phyloP scores from a whole-genome alignment of 257 asterid genomes.

The Solanum pimpinellifolium region DNA sequence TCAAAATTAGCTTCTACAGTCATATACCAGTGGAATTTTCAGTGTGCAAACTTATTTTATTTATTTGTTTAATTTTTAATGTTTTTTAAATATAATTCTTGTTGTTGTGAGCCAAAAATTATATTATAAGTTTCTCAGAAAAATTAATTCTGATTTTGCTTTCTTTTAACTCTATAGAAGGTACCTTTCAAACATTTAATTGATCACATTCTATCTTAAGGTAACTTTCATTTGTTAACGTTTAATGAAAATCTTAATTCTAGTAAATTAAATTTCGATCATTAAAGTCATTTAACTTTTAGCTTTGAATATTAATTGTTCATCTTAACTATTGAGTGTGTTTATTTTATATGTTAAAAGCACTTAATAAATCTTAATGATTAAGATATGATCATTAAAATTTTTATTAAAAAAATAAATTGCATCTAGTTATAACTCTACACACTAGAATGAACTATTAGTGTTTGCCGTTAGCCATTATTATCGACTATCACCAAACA shows the following conservation, averaged over 20 bases:
- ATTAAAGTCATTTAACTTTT: neutral
- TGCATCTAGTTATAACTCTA: neutral
- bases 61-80: neutral
- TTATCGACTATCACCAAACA: neutral
- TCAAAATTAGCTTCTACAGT: neutral
- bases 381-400: neutral
- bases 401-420: neutral
- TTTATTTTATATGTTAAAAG: neutral
- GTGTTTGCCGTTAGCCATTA: neutral
- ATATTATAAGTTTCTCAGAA: neutral
- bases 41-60: neutral
- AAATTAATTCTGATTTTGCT: neutral
- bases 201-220: neutral
- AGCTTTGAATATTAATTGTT: neutral
- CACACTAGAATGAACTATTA: neutral
- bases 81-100: neutral
- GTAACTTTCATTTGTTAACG: neutral
- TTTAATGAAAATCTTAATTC: neutral
- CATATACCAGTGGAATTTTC: neutral
- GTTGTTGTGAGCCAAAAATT: neutral
- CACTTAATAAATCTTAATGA: neutral
- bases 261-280: neutral
- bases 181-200: neutral
- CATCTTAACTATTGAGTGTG: neutral
- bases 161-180: neutral